phyloP scores from a whole-genome alignment of 306 rosid genomes.

The Vicia sativa region DNA sequence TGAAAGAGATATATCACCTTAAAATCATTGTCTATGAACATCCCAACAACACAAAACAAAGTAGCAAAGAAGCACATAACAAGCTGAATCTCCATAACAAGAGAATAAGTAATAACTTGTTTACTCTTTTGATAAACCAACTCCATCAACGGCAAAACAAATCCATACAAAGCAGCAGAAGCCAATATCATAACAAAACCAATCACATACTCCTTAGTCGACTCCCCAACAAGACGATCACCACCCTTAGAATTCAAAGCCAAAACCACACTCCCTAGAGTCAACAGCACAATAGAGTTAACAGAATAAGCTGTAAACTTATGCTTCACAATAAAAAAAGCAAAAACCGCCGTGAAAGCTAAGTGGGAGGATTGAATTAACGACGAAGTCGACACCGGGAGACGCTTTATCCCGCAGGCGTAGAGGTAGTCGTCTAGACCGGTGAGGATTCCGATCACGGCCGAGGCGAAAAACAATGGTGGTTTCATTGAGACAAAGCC shows the following conservation, averaged over 20 bases:
- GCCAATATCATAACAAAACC: constrained; percentile 74
- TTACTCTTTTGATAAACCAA: constrained; percentile 59
- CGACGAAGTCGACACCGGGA: constrained; percentile 72
- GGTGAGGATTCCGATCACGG: constrained; percentile 61
- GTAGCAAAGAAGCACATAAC: constrained; percentile 73
- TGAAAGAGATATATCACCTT: constrained; percentile 45
- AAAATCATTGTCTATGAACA: constrained; percentile 78
- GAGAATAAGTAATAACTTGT: constrained; percentile 59
- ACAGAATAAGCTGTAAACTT: constrained; percentile 61
- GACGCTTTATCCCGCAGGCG: constrained; percentile 64
- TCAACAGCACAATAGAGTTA: constrained; percentile 66
- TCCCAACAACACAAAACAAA: constrained; percentile 65
- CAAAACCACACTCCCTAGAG: constrained; percentile 64
- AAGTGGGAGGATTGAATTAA: constrained; percentile 73
- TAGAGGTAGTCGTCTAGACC: constrained; percentile 83
- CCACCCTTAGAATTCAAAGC: constrained; percentile 61
- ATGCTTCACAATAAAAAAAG: constrained; percentile 53
- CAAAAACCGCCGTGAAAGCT: constrained; percentile 73
- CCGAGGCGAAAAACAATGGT: constrained; percentile 51
- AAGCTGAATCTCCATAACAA: constrained; percentile 86
- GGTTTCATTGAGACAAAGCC: constrained; percentile 47
- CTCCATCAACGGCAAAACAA: constrained; percentile 76
- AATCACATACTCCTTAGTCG: constrained; percentile 46
- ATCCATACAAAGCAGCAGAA: constrained; percentile 74
- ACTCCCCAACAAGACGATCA: constrained; percentile 74